These are phyloP conservation scores for Chaetoceros muelleri DNA, from an alignment of 108 stramenopile species.

Conservation along the genomic window DNA sequence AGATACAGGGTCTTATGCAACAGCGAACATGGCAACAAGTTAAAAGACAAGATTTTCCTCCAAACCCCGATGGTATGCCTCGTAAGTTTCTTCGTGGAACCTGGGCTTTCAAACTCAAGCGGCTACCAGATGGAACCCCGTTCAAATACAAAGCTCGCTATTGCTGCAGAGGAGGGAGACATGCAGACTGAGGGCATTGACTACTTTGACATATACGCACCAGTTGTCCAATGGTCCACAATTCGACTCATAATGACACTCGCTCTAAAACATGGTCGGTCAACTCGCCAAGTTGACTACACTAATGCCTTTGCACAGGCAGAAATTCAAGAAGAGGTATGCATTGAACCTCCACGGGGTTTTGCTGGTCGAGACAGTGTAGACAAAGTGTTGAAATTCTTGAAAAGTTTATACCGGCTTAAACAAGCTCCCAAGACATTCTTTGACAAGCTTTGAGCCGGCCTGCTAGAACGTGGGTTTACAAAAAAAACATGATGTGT, in stretches of 20 bases:
- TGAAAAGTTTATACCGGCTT: slow-evolving; percentile 14
- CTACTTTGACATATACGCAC: slow-evolving; percentile 19
- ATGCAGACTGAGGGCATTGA: slow-evolving; percentile 7
- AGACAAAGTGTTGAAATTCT: slow-evolving; percentile 4
- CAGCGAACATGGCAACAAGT: slow-evolving; percentile 2
- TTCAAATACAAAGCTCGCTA: slow-evolving; percentile 21
- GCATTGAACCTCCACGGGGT: slow-evolving; percentile 8
- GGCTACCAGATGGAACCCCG: slow-evolving; percentile 11
- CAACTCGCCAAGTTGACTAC: slow-evolving; percentile 2
- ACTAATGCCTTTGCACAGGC: slow-evolving; percentile 16
- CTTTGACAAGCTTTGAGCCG: background rate
- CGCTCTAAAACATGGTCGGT: background rate
- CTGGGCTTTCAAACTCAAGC: slow-evolving; percentile 19
- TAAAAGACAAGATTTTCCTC: too few relatives aligned
- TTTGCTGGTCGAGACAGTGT: background rate
- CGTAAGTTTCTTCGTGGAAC: slow-evolving; percentile 4
- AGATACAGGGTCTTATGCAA: background rate
- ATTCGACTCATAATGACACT: slow-evolving; percentile 7
- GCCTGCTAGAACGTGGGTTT: background rate
- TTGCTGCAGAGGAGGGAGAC: slow-evolving; percentile 20
- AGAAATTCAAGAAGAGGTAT: slow-evolving; percentile 9
- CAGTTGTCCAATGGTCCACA: slow-evolving; percentile 36
- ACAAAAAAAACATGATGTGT: background rate
- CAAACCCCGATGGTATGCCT: too few relatives aligned
- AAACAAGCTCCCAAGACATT: slow-evolving; percentile 10